A percentile compares a stretch with the other conserved stretches of the same genome.
phyloP scores from a whole-genome alignment of 2,329 filamentous ascomycete genomes.

The Chaetomium strumarium region DNA sequence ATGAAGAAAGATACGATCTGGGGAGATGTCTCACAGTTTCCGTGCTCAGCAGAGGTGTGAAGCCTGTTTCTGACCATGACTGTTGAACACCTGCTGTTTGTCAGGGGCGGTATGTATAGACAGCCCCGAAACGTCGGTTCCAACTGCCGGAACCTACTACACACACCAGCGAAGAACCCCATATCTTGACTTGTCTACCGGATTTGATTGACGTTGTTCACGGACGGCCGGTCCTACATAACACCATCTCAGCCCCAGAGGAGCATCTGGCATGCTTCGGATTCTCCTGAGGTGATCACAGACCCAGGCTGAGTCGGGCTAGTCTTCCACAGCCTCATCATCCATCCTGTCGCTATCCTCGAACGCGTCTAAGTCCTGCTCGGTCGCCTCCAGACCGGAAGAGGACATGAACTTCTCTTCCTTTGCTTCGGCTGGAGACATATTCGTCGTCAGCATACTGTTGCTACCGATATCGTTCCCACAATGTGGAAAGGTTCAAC shows the following conservation, averaged over 20 bases:
- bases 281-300: background rate
- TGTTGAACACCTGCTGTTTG: too few species aligned
- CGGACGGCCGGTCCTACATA: too few species aligned
- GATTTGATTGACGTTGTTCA: too few species aligned
- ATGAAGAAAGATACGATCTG: too few species aligned
- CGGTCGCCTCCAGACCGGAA: slow-evolving; percentile 58
- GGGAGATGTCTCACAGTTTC: too few species aligned
- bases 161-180: background rate
- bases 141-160: background rate
- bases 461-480: too few species aligned
- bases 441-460: background rate
- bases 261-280: background rate
- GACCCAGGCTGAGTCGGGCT: background rate
- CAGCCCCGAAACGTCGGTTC: slow-evolving; percentile 1
- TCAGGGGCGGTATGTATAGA: background rate
- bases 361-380: slow-evolving; percentile 52
- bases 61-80: too few species aligned
- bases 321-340: slow-evolving; percentile 2
- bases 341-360: slow-evolving; percentile 29
- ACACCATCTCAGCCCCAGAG: too few species aligned
- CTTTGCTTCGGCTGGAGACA: slow-evolving; percentile 54
- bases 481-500: too few species aligned
- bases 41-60: too few species aligned
- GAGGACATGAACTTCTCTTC: slow-evolving; percentile 63
- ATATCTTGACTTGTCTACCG: too few species aligned